Evolutionary conservation across 176 grass and related monocot species (phyloP), one percentile per base, ranked within the genome.

Genomic region (Elaeis guineensis): DNA sequence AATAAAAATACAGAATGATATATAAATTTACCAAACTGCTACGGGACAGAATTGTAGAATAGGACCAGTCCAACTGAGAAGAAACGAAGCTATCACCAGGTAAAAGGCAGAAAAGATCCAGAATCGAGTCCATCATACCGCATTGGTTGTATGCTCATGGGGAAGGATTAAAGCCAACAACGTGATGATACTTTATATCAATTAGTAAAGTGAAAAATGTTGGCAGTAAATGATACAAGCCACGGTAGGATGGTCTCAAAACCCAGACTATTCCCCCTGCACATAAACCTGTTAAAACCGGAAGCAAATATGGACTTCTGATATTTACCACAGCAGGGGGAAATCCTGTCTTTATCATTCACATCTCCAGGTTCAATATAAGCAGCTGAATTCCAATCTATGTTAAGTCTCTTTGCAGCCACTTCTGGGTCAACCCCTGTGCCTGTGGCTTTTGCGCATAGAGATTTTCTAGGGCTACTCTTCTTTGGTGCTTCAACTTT

Each of bases 1-100:
- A 65, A 65, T 15, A 63, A 69, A 54, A 23, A 30, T 59, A 55
- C 4, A 17, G n/a, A 56, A 39, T 39, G 35, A 12, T 39, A 39
- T 39, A 39, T 12, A 39, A 39, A 39, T 39, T 39, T 39, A 1
- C 28, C 54, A 59, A 57, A 55, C 35, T 25, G 8, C 70, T 89
- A 98, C 82, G 86, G 87, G 55, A 98, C 76, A 76, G 82, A 92
- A 80, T 98, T 98, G 55, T 89, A 98, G 73, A 92, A 98, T 66
- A 98, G 93, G 51, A 98, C 89, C 24, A 92, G 56, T 19, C 92
- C 88, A 32, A 92, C 93, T 18, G 88, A 79, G 49, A 21, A 98
- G 54, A 59, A 88, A 88, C 26, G 89, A 92, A 28, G 62, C 93
- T 5, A 88, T 81, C 69, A 92, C 75, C 81, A 98, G 66, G 83